Evolutionary conservation across 441 rosid genomes (phyloP).

Genomic region (Gossypium davidsonii): DNA sequence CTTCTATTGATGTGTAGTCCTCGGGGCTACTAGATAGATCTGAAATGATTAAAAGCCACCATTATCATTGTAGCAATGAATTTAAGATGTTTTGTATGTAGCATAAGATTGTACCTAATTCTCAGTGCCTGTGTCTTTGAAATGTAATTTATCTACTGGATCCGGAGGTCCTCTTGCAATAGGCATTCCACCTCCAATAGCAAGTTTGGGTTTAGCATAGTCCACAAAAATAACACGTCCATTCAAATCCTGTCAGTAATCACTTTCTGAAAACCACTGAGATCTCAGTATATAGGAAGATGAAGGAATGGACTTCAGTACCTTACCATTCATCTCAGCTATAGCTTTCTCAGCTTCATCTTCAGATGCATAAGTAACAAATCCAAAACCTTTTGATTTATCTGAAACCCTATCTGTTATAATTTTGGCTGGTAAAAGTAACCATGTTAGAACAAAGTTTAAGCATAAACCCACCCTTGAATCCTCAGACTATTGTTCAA

Average conservation of each 20-base stretch:
- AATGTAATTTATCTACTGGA: conserved; percentile 7
- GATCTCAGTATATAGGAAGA: background rate
- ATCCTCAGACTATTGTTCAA: background rate
- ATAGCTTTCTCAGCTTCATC: conserved; percentile 70
- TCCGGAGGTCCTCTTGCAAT: conserved; percentile 88
- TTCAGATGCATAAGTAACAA: conserved; percentile 74
- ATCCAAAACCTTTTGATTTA: conserved; percentile 81
- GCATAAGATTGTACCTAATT: background rate
- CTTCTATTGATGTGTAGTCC: background rate
- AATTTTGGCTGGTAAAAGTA: conserved; percentile 51
- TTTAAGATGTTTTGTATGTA: background rate
- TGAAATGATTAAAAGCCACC: background rate
- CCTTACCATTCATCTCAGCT: conserved; percentile 65
- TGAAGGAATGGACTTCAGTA: conserved; percentile 9
- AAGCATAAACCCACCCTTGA: background rate
- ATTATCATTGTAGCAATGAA: background rate
- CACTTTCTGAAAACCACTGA: conserved; percentile 7
- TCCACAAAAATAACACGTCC: conserved; percentile 70
- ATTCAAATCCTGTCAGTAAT: conserved; percentile 42
- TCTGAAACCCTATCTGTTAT: conserved; percentile 56
- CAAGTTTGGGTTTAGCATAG: conserved; percentile 49
- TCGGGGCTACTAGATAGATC: background rate
- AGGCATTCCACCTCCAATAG: conserved; percentile 35
- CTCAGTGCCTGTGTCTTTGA: background rate
- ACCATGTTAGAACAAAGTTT: background rate